phyloP scores from a whole-genome alignment of 1,284 basidiomycete species.

The Fomitiporia mediterranea region DNA sequence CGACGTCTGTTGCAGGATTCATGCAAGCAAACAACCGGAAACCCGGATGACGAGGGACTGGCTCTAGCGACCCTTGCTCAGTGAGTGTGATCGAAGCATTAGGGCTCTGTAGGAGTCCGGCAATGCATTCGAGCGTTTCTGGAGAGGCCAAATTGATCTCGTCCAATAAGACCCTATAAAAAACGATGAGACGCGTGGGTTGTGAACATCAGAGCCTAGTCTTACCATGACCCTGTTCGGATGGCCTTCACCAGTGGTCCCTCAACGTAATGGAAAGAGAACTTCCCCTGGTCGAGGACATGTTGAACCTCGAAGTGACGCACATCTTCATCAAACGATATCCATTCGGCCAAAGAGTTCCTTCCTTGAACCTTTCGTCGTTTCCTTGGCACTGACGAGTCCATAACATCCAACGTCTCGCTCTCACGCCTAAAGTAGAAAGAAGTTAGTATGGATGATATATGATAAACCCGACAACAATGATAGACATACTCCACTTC shows the following conservation, averaged over 20 bases:
- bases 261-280: constrained; percentile 94
- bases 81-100: constrained; percentile 89
- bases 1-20: constrained; percentile 99
- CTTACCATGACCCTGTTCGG: constrained; percentile 85
- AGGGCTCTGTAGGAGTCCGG: constrained; percentile 81
- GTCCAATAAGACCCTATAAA: constrained; percentile 85
- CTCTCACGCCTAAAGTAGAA: constrained; percentile 21
- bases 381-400: constrained; percentile 59
- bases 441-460: no score
- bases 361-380: constrained; percentile 62
- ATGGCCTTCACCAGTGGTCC: constrained; percentile 94
- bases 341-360: constrained; percentile 61
- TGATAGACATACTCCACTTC: constrained; percentile 19
- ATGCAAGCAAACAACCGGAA: constrained; percentile 99
- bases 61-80: constrained; percentile 90
- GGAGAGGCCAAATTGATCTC: constrained; percentile 95
- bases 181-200: not conserved
- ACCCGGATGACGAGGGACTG: constrained; percentile 87
- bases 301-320: constrained; percentile 84
- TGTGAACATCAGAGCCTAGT: constrained; percentile 16
- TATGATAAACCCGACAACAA: constrained; percentile 35
- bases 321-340: constrained; percentile 67
- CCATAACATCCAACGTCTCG: constrained; percentile 25
- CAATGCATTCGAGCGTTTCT: constrained; percentile 93
- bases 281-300: constrained; percentile 79